Base-by-base conservation (phyloP, 306 rosid species). In the Quercus mongolica region DNA sequence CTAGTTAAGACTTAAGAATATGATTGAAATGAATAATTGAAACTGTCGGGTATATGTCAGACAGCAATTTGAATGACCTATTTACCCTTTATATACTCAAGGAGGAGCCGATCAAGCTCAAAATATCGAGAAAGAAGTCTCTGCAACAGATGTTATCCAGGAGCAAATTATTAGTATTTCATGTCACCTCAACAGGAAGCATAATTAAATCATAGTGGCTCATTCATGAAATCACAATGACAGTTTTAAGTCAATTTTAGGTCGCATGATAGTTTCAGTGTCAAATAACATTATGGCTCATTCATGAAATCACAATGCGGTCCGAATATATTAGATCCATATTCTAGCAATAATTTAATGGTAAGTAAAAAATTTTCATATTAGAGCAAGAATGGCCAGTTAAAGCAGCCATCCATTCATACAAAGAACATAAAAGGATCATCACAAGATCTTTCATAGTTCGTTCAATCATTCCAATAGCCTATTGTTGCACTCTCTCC, bases 101-200 rank as follows among this genome's bases (percentile, higher is more conserved):
- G 97, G 78, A 95, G 97, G 85, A 78, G 91, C 76, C 88, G 84
- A 83, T 95, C 97, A 56, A 92, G 99, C 84, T 92, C 97, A 71
- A 92, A 95, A 82, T 91, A 84, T 54, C 86, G 77, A 33, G 89
- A 85, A 75, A 95, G 88, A 80, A 90, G 77, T 74, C 88, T 88
- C 98, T 95, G 99, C 91, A 88, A 49, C 28, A 78, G 70, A 76
- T 81, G 69, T 75, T 78, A 61, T 35, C 63, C 69, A 75, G 57
- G 18, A 44, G 13, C 17, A 8, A 54, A 72, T 15, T 15, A 44
- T 81, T 28, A 76, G 44, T 21, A 49, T 49, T 41, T 41, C 72
- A 41, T 21, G 64, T n/a, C 14, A 4, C 25, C 23, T 25, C 11
- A 8, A 41, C 46, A 41, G 10, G 0, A 20, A 20, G 11, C 20